Evolutionary conservation across 2,329 filamentous ascomycete species (phyloP).

Genomic region (Colletotrichum cuscutae): DNA sequence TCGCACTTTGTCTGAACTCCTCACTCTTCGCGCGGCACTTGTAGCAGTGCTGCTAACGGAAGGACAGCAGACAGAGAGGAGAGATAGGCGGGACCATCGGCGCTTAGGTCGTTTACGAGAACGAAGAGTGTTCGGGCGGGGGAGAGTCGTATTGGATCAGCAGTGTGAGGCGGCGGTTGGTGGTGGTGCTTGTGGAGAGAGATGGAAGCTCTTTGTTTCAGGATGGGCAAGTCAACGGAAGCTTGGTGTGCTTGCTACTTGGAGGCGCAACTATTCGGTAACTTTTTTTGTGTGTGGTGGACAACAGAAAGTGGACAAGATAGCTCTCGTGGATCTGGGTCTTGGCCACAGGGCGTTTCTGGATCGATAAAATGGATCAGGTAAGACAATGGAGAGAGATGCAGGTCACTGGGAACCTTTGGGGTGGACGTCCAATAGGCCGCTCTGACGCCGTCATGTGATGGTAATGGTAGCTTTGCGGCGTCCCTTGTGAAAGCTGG

Average conservation of each 20-base stretch:
- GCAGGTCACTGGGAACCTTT: constrained; percentile 21
- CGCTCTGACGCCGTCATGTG: constrained; percentile 29
- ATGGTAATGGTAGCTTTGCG: constrained; percentile 16
- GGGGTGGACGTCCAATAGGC: constrained; percentile 17
- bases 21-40: constrained; percentile 20
- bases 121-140: neutral
- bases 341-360: constrained; percentile 8
- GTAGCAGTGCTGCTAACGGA: constrained; percentile 25
- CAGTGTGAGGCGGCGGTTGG: neutral
- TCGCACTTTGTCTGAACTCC: neutral
- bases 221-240: neutral
- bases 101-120: constrained; percentile 3
- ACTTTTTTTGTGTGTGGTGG: neutral
- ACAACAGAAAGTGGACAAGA: neutral
- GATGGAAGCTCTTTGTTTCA: constrained; percentile 15
- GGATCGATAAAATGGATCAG: constrained; percentile 12
- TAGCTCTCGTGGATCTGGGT: constrained; percentile 5
- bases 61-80: constrained; percentile 7
- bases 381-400: constrained; percentile 1
- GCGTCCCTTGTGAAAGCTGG: constrained; percentile 23
- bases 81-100: constrained; percentile 24
- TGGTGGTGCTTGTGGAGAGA: neutral
- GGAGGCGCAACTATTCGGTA: neutral
- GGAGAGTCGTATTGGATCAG: neutral
- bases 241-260: neutral